Conservation (phyloP, 345 rosid genomes). For the Streptanthus diversifolius region DNA sequence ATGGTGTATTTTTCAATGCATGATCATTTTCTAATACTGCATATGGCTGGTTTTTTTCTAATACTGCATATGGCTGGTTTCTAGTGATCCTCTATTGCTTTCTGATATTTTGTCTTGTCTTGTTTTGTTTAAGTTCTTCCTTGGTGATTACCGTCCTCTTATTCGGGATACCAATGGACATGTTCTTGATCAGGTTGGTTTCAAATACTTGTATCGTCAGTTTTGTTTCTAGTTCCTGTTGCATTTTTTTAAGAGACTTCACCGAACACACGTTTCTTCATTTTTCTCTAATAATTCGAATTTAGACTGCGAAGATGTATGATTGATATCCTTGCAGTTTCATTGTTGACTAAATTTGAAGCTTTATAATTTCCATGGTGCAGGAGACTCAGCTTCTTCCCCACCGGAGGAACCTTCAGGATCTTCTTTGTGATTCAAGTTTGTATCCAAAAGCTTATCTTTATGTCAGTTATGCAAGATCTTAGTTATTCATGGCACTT, state of each 20-base stretch:
- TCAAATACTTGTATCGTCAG: constrained; percentile 21
- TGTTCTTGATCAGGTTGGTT: constrained; percentile 90
- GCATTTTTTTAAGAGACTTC: constrained; percentile 1
- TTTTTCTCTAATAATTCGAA: not conserved
- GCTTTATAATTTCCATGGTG: constrained; percentile 32
- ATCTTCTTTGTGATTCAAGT: constrained; percentile 96
- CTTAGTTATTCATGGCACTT: constrained; percentile 6
- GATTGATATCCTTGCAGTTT: constrained; percentile 6
- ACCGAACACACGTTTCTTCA: not conserved
- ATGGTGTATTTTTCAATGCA: constrained; percentile 16
- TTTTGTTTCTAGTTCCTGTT: constrained; percentile 16
- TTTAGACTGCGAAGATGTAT: not conserved
- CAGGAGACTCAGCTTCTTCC: constrained; percentile 94
- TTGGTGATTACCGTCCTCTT: constrained; percentile 98
- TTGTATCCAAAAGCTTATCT: constrained; percentile 33
- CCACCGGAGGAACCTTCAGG: constrained; percentile 85
- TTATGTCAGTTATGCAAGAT: constrained; percentile 20
- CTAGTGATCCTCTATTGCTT: constrained; percentile 16
- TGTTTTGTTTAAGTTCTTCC: constrained; percentile 70
- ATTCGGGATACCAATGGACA: constrained; percentile 77
- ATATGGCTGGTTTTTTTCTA: constrained; percentile 22
- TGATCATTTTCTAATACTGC: constrained; percentile 18
- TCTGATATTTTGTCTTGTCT: constrained; percentile 20
- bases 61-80: not conserved
- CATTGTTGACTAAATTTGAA: not conserved